Conservation (phyloP, 805 yeast species). For the Kurtzmaniella fragi region DNA sequence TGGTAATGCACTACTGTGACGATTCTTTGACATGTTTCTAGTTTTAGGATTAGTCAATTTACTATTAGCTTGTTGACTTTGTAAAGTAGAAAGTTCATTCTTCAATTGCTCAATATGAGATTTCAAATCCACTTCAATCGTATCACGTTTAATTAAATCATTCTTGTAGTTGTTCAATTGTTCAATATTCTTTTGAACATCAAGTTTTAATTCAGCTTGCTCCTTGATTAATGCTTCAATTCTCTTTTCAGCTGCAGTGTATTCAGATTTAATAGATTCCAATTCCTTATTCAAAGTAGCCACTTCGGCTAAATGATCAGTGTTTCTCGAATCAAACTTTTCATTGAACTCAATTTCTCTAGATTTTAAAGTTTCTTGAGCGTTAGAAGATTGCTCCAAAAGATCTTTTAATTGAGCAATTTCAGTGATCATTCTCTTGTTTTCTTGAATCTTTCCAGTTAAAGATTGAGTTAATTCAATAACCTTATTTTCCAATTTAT, state of each 20-base stretch:
- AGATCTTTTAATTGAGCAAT: constrained; percentile 42
- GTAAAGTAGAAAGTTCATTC: constrained; percentile 44
- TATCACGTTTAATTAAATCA: constrained; percentile 52
- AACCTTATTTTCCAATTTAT: constrained; percentile 94
- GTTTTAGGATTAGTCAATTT: constrained; percentile 28
- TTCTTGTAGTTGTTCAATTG: constrained; percentile 59
- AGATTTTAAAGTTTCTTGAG: constrained; percentile 49
- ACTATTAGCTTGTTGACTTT: constrained; percentile 28
- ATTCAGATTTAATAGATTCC: constrained; percentile 47
- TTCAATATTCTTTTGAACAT: constrained; percentile 55
- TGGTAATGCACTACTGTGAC: constrained; percentile 35
- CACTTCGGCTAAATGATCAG: constrained; percentile 46
- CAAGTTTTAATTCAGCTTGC: constrained; percentile 59
- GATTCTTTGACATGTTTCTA: constrained; percentile 32
- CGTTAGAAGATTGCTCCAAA: constrained; percentile 49
- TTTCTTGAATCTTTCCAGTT: constrained; percentile 75
- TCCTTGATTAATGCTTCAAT: constrained; percentile 56
- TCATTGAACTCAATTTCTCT: constrained; percentile 52
- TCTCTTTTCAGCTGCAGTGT: constrained; percentile 52
- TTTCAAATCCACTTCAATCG: constrained; percentile 63
- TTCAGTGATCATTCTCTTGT: constrained; percentile 62
- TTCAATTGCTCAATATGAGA: constrained; percentile 54
- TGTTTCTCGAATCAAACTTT: constrained; percentile 39
- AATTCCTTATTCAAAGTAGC: constrained; percentile 52
- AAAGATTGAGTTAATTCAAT: constrained; percentile 87